A percentile compares a stretch with the other conserved stretches of the same genome.
phyloP scores from a whole-genome alignment of 2,329 filamentous ascomycete genomes.

The Venturia oleaginea region DNA sequence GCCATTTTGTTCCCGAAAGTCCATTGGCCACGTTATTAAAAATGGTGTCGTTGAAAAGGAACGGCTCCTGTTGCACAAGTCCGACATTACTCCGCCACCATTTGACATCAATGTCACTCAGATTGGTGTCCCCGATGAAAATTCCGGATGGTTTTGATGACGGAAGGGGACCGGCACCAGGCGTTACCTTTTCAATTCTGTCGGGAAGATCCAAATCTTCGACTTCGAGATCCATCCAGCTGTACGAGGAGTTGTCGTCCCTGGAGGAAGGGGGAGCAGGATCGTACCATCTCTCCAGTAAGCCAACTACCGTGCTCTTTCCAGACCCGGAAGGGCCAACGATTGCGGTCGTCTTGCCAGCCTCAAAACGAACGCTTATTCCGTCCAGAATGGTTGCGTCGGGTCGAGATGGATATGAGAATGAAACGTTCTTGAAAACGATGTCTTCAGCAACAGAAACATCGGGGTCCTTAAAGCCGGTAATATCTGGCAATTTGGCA shows the following conservation, averaged over 20 bases:
- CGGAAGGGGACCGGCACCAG: slow-evolving; percentile 16
- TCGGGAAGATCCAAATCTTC: background rate
- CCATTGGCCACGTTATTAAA: slow-evolving; percentile 32
- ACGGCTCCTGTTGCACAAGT: slow-evolving; percentile 33
- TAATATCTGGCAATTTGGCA: slow-evolving; percentile 15
- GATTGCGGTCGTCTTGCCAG: slow-evolving; percentile 35
- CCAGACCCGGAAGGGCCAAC: slow-evolving; percentile 38
- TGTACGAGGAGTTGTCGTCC: background rate
- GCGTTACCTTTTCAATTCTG: background rate
- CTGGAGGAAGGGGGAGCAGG: background rate
- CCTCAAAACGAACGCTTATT: slow-evolving; percentile 27
- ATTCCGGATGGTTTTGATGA: slow-evolving; percentile 15
- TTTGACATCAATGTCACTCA: slow-evolving; percentile 27
- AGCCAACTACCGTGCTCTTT: slow-evolving; percentile 36
- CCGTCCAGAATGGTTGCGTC: slow-evolving; percentile 31
- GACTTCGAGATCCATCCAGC: background rate
- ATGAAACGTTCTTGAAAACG: slow-evolving; percentile 30
- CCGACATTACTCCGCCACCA: slow-evolving; percentile 40
- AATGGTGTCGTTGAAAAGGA: slow-evolving; percentile 32
- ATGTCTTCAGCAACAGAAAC: slow-evolving; percentile 25
- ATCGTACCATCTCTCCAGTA: slow-evolving; percentile 32
- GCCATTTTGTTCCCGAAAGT: slow-evolving; percentile 34
- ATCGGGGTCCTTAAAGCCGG: slow-evolving; percentile 17
- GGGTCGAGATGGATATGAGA: slow-evolving; percentile 37
- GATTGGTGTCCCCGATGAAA: slow-evolving; percentile 21